Percentiles rank a stretch among this genome's conserved stretches.
phyloP scores from a whole-genome alignment of 768 basidiomycete genomes.

The Agaricus blazei region DNA sequence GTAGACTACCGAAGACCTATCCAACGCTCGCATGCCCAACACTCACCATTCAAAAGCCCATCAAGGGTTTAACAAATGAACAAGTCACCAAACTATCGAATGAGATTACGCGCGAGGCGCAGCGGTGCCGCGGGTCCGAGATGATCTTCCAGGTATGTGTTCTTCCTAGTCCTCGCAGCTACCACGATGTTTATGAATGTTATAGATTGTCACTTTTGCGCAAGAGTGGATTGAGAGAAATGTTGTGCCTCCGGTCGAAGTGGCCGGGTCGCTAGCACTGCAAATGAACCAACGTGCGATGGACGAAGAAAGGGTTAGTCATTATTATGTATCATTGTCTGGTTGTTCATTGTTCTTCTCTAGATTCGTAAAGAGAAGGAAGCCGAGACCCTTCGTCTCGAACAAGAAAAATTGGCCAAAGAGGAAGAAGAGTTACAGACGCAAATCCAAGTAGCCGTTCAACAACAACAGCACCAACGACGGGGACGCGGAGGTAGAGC shows the following conservation, averaged over 20 bases:
- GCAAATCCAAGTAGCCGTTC: constrained; percentile 43
- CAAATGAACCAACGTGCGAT: constrained; percentile 74
- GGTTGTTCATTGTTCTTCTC: background rate
- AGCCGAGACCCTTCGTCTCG: constrained; percentile 49
- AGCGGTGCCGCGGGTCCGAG: constrained; percentile 60
- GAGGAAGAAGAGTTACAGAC: constrained; percentile 58
- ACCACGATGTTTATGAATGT: background rate
- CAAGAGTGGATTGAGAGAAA: constrained; percentile 69
- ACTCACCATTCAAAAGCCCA: constrained; percentile 64
- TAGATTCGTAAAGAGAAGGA: constrained; percentile 52
- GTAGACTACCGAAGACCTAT: constrained; percentile 66
- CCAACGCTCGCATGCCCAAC: constrained; percentile 66
- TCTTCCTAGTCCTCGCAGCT: background rate
- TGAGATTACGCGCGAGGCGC: constrained; percentile 60
- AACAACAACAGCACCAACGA: constrained; percentile 19
- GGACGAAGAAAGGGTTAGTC: constrained; percentile 60
- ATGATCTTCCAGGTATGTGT: constrained; percentile 70
- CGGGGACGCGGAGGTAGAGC: constrained; percentile 47
- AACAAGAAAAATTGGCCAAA: constrained; percentile 43
- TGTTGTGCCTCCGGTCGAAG: constrained; percentile 52
- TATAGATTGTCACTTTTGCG: constrained; percentile 57
- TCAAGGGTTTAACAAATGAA: constrained; percentile 52
- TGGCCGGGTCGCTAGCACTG: constrained; percentile 62
- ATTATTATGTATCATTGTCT: background rate
- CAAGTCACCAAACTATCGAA: constrained; percentile 53